Base-by-base conservation (phyloP, 768 basidiomycete species). In the Trametes cubensis region DNA sequence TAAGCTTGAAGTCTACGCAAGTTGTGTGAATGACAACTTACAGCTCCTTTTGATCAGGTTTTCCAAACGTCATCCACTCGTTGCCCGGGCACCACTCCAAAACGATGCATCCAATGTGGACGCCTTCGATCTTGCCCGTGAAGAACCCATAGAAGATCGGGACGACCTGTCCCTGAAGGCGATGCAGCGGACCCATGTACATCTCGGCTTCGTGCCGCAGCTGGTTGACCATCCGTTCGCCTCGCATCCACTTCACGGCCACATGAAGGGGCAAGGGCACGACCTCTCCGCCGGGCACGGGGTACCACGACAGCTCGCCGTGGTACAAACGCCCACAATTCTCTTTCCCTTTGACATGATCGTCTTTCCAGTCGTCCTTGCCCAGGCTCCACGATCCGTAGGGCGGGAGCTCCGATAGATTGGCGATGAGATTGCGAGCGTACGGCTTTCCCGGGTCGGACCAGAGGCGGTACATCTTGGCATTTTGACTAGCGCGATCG, bases 141-240 rank as follows among this genome's bases (percentile, higher is more conserved):
- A 67, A 81, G 26, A 76, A 71, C 1, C 79, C 78, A 58, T 75
- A 76, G 62, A 71, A 77, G n/a, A 54, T 66, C 11, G 79, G 80
- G 0, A 80, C 75, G 10, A 76, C 71, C 15, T 28, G 66, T 6
- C 79, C 79, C 57, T 81, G 80, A 6, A 80, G 69, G 10, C 59
- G 52, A 34, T 48, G 44, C 30, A 80, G 70, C 21, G 74, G 68
- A 11, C 70, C 67, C 53, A 67, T 58, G 62, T 80, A 80, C 34
- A 79, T 65, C 17, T 62, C 65, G 2, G 72, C 71, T 60, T 82
- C 80, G 17, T 68, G 65, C 17, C 68, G 60, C 14, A 80, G 63
- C 8, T 61, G 63, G 13, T 68, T 56, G 20, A 77, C 61, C 20
- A 66, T 71, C 13, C 68, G 60, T 21, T 62, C 25, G 5, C 71